These are phyloP conservation scores for Aeminium ludgeri DNA, from an alignment of 495 filamentous ascomycete species.

Conservation along the genomic window DNA sequence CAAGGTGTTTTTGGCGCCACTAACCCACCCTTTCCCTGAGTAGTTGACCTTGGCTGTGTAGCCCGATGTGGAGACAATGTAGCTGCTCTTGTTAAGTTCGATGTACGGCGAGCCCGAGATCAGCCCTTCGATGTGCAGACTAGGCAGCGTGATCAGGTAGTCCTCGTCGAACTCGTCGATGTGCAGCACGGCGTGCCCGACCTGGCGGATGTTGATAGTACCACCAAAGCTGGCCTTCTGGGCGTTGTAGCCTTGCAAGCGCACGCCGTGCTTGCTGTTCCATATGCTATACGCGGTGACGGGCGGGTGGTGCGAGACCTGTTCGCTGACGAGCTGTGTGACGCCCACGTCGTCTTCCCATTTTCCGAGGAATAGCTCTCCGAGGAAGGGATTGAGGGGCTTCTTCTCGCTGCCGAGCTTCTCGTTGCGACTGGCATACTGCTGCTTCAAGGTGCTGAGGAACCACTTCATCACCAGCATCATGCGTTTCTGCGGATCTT, in stretches of 20 bases:
- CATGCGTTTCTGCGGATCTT: conserved; percentile 67
- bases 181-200: conserved; percentile 79
- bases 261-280: conserved; percentile 68
- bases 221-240: conserved; percentile 88
- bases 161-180: conserved; percentile 53
- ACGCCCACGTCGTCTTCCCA: conserved; percentile 67
- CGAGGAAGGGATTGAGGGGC: conserved; percentile 58
- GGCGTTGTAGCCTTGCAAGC: conserved; percentile 90
- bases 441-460: conserved; percentile 83
- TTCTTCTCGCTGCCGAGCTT: conserved; percentile 78
- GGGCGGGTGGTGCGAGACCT: conserved; percentile 92
- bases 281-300: conserved; percentile 86
- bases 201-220: conserved; percentile 89
- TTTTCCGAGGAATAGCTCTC: conserved; percentile 77
- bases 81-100: conserved; percentile 66
- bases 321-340: conserved; percentile 48
- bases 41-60: conserved; percentile 90
- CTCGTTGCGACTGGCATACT: conserved; percentile 81
- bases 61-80: conserved; percentile 70
- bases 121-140: conserved; percentile 83
- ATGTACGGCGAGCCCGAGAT: conserved; percentile 83
- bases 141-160: conserved; percentile 83
- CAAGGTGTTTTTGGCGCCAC: conserved; percentile 90
- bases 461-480: conserved; percentile 93
- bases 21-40: conserved; percentile 80